Evolutionary conservation across 345 rosid genomes (phyloP).

Genomic region (Streptanthus diversifolius): DNA sequence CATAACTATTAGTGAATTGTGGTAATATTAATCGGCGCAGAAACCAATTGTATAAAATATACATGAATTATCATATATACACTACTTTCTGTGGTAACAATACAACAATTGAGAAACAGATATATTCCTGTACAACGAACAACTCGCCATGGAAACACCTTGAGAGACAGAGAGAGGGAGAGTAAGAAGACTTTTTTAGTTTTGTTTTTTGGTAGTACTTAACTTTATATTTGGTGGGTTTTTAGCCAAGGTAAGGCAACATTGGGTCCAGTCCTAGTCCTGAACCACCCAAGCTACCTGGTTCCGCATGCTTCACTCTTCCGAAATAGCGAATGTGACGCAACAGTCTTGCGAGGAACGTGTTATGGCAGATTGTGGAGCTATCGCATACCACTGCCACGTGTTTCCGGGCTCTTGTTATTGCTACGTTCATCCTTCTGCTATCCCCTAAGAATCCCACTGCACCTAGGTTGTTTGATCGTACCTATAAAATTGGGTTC

Average conservation of each 20-base stretch:
- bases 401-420: conserved; percentile 83
- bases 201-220: not conserved
- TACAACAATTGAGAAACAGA: not conserved
- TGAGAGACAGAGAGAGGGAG: not conserved
- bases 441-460: conserved; percentile 94
- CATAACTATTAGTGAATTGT: not conserved
- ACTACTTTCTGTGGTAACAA: conserved; percentile 22
- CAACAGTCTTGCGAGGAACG: conserved; percentile 84
- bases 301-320: conserved; percentile 83
- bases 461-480: conserved; percentile 80
- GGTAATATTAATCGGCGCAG: not conserved
- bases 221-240: not conserved
- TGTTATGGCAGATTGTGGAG: conserved; percentile 87
- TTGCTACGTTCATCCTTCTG: conserved; percentile 87
- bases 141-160: conserved; percentile 23
- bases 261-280: conserved; percentile 91
- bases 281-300: conserved; percentile 71
- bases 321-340: conserved; percentile 87
- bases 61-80: conserved; percentile 31
- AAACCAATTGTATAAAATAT: conserved; percentile 14
- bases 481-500: conserved; percentile 42
- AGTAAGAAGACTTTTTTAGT: not conserved
- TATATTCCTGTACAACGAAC: conserved; percentile 30
- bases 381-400: conserved; percentile 93
- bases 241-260: conserved; percentile 70